Evolutionary conservation across 2,329 filamentous ascomycete genomes (phyloP).

Genomic region (Alternaria sp.): DNA sequence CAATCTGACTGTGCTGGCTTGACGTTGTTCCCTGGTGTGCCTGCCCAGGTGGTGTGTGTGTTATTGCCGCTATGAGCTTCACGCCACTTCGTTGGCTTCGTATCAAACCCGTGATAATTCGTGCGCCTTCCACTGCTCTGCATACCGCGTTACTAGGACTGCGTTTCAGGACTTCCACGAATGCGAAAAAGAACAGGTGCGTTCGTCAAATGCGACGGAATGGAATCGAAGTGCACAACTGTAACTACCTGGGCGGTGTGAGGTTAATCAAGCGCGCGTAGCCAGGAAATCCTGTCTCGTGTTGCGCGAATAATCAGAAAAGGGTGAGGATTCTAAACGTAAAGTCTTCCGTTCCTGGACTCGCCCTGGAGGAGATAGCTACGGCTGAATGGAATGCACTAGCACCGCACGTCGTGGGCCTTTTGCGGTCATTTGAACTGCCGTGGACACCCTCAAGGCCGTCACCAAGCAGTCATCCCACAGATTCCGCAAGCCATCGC

Average conservation of each 20-base stretch:
- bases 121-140: not conserved
- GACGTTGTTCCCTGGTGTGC: not conserved
- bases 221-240: fast-evolving
- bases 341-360: constrained; percentile 1
- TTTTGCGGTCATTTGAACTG: not conserved
- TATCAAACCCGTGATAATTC: not conserved
- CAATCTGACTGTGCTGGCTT: not conserved
- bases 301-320: not conserved
- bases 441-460: not conserved
- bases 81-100: not conserved
- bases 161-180: too few species aligned
- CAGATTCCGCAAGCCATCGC: not conserved
- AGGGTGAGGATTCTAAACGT: not conserved
- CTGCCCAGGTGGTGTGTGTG: not conserved
- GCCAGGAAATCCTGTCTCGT: not conserved
- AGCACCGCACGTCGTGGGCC: not conserved
- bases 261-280: not conserved
- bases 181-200: not conserved
- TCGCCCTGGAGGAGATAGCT: not conserved
- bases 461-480: not conserved
- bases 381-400: not conserved
- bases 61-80: not conserved
- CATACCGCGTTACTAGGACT: not conserved
- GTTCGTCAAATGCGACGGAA: not conserved
- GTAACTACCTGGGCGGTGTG: not conserved